Conservation (phyloP, 108 stramenopile genomes). For the Nitzschia sp. region DNA sequence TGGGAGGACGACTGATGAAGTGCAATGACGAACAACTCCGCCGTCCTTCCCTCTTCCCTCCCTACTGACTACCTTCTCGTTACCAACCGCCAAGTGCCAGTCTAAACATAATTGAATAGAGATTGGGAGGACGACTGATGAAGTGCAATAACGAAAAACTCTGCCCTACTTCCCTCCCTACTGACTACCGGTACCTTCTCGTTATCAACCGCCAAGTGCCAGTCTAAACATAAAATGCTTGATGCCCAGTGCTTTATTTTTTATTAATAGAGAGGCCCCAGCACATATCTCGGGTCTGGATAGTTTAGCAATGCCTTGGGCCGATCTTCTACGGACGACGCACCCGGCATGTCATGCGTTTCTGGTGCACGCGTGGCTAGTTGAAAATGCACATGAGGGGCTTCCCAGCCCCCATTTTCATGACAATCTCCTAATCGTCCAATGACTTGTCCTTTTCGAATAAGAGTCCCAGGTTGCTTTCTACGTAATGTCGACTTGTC, state of each 20-base stretch:
- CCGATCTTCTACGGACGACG: constrained; percentile 55
- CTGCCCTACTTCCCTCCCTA: too few relatives aligned
- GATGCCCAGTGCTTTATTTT: not conserved
- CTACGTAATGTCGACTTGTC: constrained; percentile 32
- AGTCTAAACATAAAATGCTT: too few relatives aligned
- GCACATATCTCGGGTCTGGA: constrained; percentile 68
- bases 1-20: too few relatives aligned
- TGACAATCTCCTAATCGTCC: constrained; percentile 65
- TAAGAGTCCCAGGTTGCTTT: constrained; percentile 28
- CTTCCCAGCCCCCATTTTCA: constrained; percentile 86
- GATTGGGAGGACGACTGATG: too few relatives aligned
- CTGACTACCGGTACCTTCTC: too few relatives aligned
- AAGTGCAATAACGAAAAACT: too few relatives aligned
- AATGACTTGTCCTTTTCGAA: constrained; percentile 51
- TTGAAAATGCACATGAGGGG: constrained; percentile 76
- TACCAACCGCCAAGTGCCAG: too few relatives aligned
- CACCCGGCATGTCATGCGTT: constrained; percentile 83
- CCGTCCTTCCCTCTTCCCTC: too few relatives aligned
- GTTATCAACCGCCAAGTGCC: too few relatives aligned
- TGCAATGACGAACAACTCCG: too few relatives aligned
- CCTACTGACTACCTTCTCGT: too few relatives aligned
- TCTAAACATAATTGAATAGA: too few relatives aligned
- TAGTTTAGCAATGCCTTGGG: constrained; percentile 53
- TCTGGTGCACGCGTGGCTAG: constrained; percentile 48
- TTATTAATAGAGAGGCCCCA: constrained; percentile 63